These are phyloP conservation scores for Gleditsia sinensis DNA, from an alignment of 306 rosid genomes.

Conservation along the genomic window DNA sequence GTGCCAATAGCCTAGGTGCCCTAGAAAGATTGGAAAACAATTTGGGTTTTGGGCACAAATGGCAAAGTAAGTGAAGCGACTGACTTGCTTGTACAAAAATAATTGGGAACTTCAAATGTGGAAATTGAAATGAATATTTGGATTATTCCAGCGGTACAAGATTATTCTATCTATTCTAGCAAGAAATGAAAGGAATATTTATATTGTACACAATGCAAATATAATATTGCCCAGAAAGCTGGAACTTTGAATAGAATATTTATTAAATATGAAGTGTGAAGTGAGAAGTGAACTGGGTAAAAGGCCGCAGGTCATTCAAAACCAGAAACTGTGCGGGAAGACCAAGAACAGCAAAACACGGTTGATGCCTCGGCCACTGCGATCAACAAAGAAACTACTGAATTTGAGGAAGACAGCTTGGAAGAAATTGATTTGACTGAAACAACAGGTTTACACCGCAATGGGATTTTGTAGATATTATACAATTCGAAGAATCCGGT, in stretches of 20 bases:
- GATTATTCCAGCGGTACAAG: neutral
- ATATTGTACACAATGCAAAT: neutral
- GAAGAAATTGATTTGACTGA: neutral
- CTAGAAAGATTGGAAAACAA: conserved; percentile 24
- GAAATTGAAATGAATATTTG: neutral
- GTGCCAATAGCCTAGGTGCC: conserved; percentile 37
- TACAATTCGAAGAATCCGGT: conserved; percentile 18
- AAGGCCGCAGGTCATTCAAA: neutral
- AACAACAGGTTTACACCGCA: conserved; percentile 13
- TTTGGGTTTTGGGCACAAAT: conserved; percentile 9
- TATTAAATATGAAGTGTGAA: neutral
- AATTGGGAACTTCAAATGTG: neutral
- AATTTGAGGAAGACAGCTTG: neutral
- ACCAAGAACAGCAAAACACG: neutral
- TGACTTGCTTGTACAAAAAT: conserved; percentile 1
- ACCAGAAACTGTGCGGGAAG: conserved; percentile 13
- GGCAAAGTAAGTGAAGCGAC: neutral
- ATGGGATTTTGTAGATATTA: neutral
- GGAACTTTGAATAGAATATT: neutral
- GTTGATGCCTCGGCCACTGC: neutral
- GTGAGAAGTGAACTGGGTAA: conserved; percentile 13
- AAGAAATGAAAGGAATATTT: conserved; percentile 9
- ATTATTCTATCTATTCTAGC: neutral
- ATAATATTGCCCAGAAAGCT: neutral
- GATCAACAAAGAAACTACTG: conserved; percentile 15